Percentiles rank a stretch among this genome's conserved stretches.
Evolutionary conservation across 108 stramenopile species (phyloP).

Genomic region (Cyclotella atomus): DNA sequence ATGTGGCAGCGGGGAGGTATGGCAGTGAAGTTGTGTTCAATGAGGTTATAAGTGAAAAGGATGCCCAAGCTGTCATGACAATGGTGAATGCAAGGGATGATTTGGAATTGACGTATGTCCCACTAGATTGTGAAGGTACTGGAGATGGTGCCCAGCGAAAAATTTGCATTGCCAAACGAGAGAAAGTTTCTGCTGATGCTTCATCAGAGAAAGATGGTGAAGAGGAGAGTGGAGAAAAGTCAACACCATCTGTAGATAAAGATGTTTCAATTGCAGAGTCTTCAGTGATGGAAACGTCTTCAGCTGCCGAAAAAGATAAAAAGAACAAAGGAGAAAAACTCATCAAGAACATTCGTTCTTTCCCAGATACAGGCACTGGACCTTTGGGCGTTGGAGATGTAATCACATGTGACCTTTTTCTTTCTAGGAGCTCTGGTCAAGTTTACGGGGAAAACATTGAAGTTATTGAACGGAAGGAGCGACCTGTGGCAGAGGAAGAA

Average conservation of each 20-base stretch:
- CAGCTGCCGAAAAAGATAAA: conserved; percentile 16
- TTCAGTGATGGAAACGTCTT: not conserved
- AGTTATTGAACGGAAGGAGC: conserved; percentile 54
- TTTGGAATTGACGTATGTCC: conserved; percentile 44
- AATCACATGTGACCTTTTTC: conserved; percentile 60
- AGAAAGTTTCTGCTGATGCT: not conserved
- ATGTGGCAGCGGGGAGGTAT: conserved; percentile 51
- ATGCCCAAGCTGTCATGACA: conserved; percentile 58
- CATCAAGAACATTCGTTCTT: conserved; percentile 52
- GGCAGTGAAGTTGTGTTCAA: conserved; percentile 59
- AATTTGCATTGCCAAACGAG: conserved; percentile 50
- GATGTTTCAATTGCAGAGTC: not conserved
- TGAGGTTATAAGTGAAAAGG: conserved; percentile 62
- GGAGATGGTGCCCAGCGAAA: conserved; percentile 51
- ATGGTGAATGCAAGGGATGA: conserved; percentile 57
- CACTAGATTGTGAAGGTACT: conserved; percentile 13
- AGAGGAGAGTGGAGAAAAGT: not conserved
- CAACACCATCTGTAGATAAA: not conserved
- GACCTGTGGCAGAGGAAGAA: not conserved
- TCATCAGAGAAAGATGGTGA: not conserved
- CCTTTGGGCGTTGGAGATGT: conserved; percentile 66
- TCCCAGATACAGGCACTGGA: conserved; percentile 44
- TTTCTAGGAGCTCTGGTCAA: conserved; percentile 60
- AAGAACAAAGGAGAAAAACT: conserved; percentile 19
- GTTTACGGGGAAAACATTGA: conserved; percentile 55